Evolutionary conservation across 2,329 filamentous ascomycete genomes (phyloP), one percentile per base, ranked within the genome.

Genomic region (Sclerotiophoma versabilis): DNA sequence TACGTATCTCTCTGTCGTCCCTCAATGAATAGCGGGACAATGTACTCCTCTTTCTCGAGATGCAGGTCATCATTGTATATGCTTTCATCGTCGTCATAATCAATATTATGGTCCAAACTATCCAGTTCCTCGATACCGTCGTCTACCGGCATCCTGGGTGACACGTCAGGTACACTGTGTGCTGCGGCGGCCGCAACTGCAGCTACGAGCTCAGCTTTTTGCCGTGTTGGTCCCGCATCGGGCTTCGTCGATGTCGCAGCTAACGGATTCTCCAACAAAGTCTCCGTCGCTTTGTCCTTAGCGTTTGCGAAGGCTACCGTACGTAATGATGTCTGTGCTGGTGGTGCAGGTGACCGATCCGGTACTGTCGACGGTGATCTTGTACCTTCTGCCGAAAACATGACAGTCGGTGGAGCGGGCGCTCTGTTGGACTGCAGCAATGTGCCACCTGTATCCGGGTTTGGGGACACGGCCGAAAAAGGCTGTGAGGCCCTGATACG

Each of bases 331-430:
- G 69, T 70, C 6, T 66, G 65, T 19, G 42, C 57, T 48, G 62
- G 64, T 17, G 58, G 57, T n/a, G 49, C 49, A 27, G 69, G 65
- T 9, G 60, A 58, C 7, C 58, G 63, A 36, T 73, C 69, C 12
- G 72, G 71, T 7, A 75, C 69, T 7, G 66, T 66, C 5, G 72
- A 75, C 2, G 72, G 71, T 5, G 71, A 74, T 34, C 71, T 60
- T 20, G 71, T 73, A 10, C 70, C 69, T 45, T 65, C 62, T 22
- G 59, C 33, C 29, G 50, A 45, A 9, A 44, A 19, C 7, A 48
- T 53, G 36, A 45, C 26, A 2, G 14, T 20, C n/a, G 47, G 46
- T 25, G 25, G 39, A 17, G n/a, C 25, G 14, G 33, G 39, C 20
- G 25, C 12, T 17, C 15, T 50, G 46, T 43, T 22, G 37, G 36